These are phyloP conservation scores for Rhodosporidiobolus odoratus DNA, from an alignment of 768 basidiomycete genomes.

Conservation along the genomic window DNA sequence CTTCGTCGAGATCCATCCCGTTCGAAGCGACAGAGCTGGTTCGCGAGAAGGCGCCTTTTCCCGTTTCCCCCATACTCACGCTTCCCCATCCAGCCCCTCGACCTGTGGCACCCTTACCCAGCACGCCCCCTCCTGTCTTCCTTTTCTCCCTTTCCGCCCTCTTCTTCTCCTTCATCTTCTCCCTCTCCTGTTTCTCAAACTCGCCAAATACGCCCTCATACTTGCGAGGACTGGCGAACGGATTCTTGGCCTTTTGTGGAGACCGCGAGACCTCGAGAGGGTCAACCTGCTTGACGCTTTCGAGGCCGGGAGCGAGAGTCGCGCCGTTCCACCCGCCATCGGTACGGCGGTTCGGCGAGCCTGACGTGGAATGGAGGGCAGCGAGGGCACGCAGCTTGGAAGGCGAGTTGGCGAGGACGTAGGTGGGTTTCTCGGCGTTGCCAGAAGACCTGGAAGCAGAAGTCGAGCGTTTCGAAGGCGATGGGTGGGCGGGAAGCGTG, in stretches of 20 bases:
- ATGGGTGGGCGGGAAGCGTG: not conserved
- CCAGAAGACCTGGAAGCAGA: not conserved
- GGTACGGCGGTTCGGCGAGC: constrained; percentile 27
- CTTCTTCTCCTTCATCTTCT: not conserved
- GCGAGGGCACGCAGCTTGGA: constrained; percentile 39
- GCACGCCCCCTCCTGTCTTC: not conserved
- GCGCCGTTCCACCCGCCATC: not conserved
- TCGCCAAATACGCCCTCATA: constrained; percentile 7
- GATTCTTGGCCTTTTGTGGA: constrained; percentile 33
- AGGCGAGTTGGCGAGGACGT: constrained; percentile 41
- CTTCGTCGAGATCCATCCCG: constrained; percentile 25
- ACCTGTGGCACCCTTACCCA: not conserved
- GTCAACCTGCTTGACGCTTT: not conserved
- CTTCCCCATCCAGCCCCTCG: constrained; percentile 6
- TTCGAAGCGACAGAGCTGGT: not conserved
- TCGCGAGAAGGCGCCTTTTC: not conserved
- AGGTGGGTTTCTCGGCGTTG: not conserved
- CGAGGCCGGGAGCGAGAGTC: not conserved
- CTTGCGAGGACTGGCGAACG: constrained; percentile 25
- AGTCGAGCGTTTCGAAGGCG: not conserved
- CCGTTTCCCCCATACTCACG: not conserved
- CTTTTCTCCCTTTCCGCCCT: not conserved
- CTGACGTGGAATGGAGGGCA: constrained; percentile 33
- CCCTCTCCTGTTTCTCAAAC: not conserved
- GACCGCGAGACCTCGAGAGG: not conserved